Evolutionary conservation across 257 asterid genomes (phyloP), one percentile per base, ranked within the genome.

Genomic region (Nicotiana undulata): DNA sequence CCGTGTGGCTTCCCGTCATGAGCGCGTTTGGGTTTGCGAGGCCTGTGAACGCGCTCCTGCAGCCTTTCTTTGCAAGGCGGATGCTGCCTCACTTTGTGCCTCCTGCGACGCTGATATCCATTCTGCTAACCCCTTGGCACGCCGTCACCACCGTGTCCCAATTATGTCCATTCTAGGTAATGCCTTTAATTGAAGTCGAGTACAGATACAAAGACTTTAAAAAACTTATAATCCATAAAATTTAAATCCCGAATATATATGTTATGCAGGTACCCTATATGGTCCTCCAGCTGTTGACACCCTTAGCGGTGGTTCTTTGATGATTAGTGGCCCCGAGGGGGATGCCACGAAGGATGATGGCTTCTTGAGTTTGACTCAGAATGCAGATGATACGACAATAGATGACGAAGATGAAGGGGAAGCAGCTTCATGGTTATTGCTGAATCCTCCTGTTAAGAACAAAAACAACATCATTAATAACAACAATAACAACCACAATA

Each of bases 141-240:
- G 91, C 61, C 97, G 98, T 83, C 98, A 92, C 91, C 94, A 90
- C 89, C 93, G 98, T 37, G 91, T 92, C 64, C 97, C 97, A 0
- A 82, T 89, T 26, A 58, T 82, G 55, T 89, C 92, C 2, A 81
- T 88, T 59, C 83, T 89, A 3, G 78, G 78, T 72, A 51, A 51
- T 51, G 16, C 15, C 16, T 51, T 51, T 4, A 51, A 51, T 13
- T 12, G 18, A 51, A 12, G 15, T 51, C 55, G 17, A n/a, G n/a
- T 9, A 40, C 46, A 40, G 11, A 8, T 40, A 40, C 46, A 8
- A 40, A 40, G 11, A 40, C 8, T 40, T 40, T 40, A 1, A 40
- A 40, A 40, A 8, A 7, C 61, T 12, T 24, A 49, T 20, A 20
- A 68, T 7, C 1, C 77, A 68, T 40, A 10, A 40, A 44, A 44